These are phyloP conservation scores for Rhynchosporium secalis DNA, from an alignment of 2,329 filamentous ascomycete genomes.

Conservation along the genomic window DNA sequence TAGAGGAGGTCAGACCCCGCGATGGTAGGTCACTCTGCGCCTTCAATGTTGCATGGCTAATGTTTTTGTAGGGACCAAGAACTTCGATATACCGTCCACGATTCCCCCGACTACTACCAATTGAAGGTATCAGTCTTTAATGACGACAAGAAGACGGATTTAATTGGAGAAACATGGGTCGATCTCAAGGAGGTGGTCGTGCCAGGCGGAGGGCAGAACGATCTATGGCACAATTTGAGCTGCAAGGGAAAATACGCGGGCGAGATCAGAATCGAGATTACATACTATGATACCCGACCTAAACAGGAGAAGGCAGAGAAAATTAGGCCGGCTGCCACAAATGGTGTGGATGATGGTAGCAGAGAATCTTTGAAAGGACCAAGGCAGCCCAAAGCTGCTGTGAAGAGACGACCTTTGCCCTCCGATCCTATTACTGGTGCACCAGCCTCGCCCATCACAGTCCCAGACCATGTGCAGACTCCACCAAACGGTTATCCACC, in stretches of 20 bases:
- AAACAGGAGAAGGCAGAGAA: conserved; percentile 73
- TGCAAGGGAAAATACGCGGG: conserved; percentile 95
- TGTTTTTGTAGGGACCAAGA: conserved; percentile 80
- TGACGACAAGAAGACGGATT: conserved; percentile 95
- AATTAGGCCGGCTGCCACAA: conserved; percentile 41
- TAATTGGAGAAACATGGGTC: conserved; percentile 94
- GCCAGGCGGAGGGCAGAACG: conserved; percentile 86
- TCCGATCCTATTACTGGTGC: conserved; percentile 64
- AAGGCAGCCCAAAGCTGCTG: conserved; percentile 56
- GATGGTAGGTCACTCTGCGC: conserved; percentile 65
- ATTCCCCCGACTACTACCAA: conserved; percentile 93
- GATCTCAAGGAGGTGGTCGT: conserved; percentile 79
- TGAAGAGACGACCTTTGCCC: conserved; percentile 83
- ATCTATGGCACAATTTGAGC: conserved; percentile 85
- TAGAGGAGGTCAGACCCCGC: conserved; percentile 90
- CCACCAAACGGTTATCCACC: conserved; percentile 38
- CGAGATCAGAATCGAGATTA: conserved; percentile 91
- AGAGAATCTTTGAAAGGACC: conserved; percentile 43
- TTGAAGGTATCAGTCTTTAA: conserved; percentile 96
- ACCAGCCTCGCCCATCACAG: conserved; percentile 43
- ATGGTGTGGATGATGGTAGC: conserved; percentile 37
- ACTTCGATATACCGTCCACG: conserved; percentile 91
- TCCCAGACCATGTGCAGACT: conserved; percentile 48
- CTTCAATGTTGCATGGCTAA: conserved; percentile 23
- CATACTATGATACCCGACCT: conserved; percentile 87